A percentile compares a stretch with the other conserved stretches of the same genome.
phyloP scores from a whole-genome alignment of 2,329 filamentous ascomycete genomes.

The Fusarium sp. region DNA sequence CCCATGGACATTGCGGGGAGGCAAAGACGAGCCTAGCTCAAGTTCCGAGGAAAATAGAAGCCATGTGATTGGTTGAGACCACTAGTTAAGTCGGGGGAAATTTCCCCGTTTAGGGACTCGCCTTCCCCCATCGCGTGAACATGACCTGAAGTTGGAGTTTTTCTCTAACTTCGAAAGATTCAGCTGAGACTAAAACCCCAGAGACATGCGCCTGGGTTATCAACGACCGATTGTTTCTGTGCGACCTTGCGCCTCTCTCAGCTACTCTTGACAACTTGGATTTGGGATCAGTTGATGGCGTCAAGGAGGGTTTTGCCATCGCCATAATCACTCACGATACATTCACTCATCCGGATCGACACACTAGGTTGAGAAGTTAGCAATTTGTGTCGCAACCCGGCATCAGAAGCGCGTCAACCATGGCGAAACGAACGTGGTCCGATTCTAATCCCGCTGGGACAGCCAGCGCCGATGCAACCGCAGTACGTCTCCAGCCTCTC shows the following conservation, averaged over 20 bases:
- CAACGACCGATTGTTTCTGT: background rate
- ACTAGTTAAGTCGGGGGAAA: constrained; percentile 37
- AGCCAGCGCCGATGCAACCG: constrained; percentile 14
- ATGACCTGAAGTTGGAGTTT: constrained; percentile 24
- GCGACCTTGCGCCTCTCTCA: background rate
- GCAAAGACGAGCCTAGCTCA: constrained; percentile 9
- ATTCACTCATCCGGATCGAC: constrained; percentile 10
- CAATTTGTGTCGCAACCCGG: background rate
- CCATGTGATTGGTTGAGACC: constrained; percentile 25
- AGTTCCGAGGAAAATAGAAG: background rate
- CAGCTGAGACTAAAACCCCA: background rate
- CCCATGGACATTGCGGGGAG: constrained; percentile 25
- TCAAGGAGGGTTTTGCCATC: constrained; percentile 2
- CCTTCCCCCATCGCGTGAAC: constrained; percentile 35
- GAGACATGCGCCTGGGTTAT: background rate
- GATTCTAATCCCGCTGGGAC: constrained; percentile 42
- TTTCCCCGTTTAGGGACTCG: constrained; percentile 41
- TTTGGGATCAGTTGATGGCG: background rate
- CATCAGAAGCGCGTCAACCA: background rate
- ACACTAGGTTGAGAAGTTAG: background rate
- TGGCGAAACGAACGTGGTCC: constrained; percentile 49
- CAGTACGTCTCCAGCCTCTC: constrained; percentile 16
- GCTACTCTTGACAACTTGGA: background rate
- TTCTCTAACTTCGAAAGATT: constrained; percentile 2
- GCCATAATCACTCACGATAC: background rate